Percentiles rank a stretch among this genome's conserved stretches.
phyloP scores from a whole-genome alignment of 306 rosid genomes.

The Alnus glutinosa region DNA sequence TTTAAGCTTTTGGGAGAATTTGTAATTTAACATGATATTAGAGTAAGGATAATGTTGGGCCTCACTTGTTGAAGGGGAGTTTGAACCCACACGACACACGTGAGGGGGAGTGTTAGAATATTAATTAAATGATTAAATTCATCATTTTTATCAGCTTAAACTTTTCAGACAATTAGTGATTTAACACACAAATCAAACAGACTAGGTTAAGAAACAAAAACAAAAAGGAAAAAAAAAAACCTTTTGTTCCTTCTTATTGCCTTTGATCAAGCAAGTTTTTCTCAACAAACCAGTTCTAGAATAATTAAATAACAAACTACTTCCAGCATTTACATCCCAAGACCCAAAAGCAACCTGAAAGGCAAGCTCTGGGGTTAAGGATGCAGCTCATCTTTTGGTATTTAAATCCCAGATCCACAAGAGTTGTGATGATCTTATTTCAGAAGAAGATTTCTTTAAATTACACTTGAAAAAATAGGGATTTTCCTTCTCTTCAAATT shows the following conservation, averaged over 20 bases:
- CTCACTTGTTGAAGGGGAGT: too few species aligned
- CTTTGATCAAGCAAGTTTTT: background rate
- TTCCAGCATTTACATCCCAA: background rate
- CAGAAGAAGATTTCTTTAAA: background rate
- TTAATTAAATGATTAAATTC: too few species aligned
- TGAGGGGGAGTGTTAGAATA: too few species aligned
- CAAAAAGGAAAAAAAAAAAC: background rate
- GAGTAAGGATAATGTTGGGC: too few species aligned
- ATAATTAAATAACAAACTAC: constrained; percentile 4
- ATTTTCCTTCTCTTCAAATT: background rate
- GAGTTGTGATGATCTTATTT: background rate
- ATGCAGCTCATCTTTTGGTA: background rate
- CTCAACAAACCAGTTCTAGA: background rate
- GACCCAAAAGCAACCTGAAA: background rate
- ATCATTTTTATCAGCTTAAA: too few species aligned
- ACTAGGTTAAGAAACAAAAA: too few species aligned
- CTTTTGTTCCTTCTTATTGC: background rate
- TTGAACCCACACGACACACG: too few species aligned
- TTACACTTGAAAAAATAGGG: background rate
- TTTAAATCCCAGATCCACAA: background rate
- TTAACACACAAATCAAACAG: too few species aligned
- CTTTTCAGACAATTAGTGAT: too few species aligned
- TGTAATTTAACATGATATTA: too few species aligned
- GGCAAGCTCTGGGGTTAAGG: constrained; percentile 3
- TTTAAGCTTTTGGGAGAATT: too few species aligned